Conservation (phyloP, 202 grass and related monocot genomes). For the Setaria viridis region DNA sequence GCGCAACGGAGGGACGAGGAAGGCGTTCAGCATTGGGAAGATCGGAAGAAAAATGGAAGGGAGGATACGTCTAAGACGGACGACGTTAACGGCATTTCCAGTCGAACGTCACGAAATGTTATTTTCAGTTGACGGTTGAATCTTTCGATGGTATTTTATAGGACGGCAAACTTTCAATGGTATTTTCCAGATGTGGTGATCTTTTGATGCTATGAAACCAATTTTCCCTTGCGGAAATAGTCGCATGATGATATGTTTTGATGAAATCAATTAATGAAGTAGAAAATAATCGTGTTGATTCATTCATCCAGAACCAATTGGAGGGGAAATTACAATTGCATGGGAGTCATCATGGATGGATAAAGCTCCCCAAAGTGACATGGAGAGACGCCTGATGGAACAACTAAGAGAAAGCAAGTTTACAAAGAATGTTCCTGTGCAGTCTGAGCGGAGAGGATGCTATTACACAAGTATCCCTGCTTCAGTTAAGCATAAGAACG, state of each 20-base stretch:
- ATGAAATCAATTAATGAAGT: slow-evolving; percentile 17
- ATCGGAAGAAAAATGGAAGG: no score
- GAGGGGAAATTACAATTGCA: slow-evolving; percentile 85
- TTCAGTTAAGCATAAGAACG: slow-evolving; percentile 67
- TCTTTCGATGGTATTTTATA: no score
- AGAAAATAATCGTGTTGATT: slow-evolving; percentile 16
- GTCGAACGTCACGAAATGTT: no score
- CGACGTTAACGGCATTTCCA: no score
- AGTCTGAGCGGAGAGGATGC: slow-evolving; percentile 66
- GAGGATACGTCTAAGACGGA: no score
- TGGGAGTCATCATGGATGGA: slow-evolving; percentile 74
- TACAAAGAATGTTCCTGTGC: slow-evolving; percentile 51
- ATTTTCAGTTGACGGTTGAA: no score
- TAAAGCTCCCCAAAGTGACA: slow-evolving; percentile 68
- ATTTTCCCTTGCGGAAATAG: not conserved
- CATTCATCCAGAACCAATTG: slow-evolving; percentile 76
- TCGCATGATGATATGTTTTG: not conserved
- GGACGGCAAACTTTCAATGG: no score
- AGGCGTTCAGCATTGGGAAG: no score
- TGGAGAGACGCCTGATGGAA: slow-evolving; percentile 72
- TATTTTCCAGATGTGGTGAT: no score
- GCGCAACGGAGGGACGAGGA: no score
- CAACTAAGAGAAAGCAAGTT: slow-evolving; percentile 72
- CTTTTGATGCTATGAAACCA: no score
- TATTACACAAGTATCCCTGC: slow-evolving; percentile 84